These are phyloP conservation scores for Catunica adiposa DNA, from an alignment of 2,329 filamentous ascomycete species.

Conservation along the genomic window DNA sequence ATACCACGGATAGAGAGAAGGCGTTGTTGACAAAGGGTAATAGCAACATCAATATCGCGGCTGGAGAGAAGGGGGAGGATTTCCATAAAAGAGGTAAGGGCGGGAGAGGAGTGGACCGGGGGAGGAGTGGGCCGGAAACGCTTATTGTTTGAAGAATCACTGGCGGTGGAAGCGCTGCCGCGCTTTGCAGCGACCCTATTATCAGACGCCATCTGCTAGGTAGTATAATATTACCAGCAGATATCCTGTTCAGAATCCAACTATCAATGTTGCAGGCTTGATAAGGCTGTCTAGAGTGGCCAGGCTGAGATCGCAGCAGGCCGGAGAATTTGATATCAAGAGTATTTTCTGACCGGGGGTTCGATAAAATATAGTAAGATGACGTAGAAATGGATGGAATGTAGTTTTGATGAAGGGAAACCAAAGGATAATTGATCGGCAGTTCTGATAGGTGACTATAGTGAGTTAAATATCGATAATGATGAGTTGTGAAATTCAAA, in stretches of 20 bases:
- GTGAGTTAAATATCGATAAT: too few species aligned
- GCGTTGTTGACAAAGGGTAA: not conserved
- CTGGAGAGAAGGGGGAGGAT: not conserved
- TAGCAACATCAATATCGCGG: not conserved
- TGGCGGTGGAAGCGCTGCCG: not conserved
- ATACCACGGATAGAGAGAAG: not conserved
- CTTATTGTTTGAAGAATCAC: not conserved
- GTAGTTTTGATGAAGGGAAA: not conserved
- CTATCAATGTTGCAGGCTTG: too few species aligned
- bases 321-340: not conserved
- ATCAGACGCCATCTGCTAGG: too few species aligned
- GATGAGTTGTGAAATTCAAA: too few species aligned
- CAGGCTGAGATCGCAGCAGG: too few species aligned
- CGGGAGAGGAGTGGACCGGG: not conserved
- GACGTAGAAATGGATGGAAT: not conserved
- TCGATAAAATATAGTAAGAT: too few species aligned
- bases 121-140: not conserved
- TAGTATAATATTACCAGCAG: too few species aligned
- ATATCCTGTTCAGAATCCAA: too few species aligned
- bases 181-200: not conserved
- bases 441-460: not conserved
- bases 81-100: too few species aligned
- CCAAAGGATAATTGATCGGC: not conserved
- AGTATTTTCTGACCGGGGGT: not conserved
- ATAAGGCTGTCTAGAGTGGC: too few species aligned